These are phyloP conservation scores for Cystobasidium slooffiae DNA, from an alignment of 1,284 basidiomycete genomes.

Conservation along the genomic window DNA sequence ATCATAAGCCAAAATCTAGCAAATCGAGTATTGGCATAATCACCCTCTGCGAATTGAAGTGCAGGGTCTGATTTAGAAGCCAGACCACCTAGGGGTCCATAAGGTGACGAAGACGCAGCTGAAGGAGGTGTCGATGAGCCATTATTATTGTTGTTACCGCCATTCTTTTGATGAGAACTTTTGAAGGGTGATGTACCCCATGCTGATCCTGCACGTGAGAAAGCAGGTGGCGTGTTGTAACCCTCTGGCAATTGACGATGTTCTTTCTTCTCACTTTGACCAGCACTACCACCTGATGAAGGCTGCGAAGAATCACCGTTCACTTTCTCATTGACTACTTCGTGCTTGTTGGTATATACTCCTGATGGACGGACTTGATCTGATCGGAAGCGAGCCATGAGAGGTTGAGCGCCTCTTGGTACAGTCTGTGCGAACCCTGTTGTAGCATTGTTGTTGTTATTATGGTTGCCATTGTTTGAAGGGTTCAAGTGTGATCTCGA, in stretches of 20 bases:
- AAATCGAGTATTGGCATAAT: slow-evolving; percentile 48
- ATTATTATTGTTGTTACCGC: not conserved
- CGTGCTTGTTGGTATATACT: not conserved
- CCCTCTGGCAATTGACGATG: slow-evolving; percentile 28
- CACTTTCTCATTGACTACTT: slow-evolving; percentile 8
- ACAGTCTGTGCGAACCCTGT: not conserved
- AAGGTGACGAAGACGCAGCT: slow-evolving; percentile 12
- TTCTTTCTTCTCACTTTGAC: not conserved
- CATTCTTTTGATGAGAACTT: not conserved
- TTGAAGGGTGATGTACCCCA: not conserved
- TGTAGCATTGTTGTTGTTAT: not conserved
- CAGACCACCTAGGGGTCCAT: slow-evolving; percentile 32
- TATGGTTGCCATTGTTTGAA: not conserved
- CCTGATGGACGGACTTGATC: slow-evolving; percentile 15
- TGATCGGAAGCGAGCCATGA: slow-evolving; percentile 10
- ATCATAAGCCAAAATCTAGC: slow-evolving; percentile 47
- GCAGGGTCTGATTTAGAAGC: slow-evolving; percentile 34
- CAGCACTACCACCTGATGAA: not conserved
- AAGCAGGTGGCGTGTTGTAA: slow-evolving; percentile 38
- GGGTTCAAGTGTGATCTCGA: slow-evolving; percentile 22
- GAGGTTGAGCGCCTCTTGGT: slow-evolving; percentile 7
- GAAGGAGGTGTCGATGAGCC: not conserved
- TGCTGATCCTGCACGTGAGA: slow-evolving; percentile 19
- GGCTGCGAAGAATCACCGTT: not conserved
- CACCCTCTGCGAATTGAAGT: slow-evolving; percentile 43